phyloP scores from a whole-genome alignment of 106 monocot genomes.

The Triglochin maritima region DNA sequence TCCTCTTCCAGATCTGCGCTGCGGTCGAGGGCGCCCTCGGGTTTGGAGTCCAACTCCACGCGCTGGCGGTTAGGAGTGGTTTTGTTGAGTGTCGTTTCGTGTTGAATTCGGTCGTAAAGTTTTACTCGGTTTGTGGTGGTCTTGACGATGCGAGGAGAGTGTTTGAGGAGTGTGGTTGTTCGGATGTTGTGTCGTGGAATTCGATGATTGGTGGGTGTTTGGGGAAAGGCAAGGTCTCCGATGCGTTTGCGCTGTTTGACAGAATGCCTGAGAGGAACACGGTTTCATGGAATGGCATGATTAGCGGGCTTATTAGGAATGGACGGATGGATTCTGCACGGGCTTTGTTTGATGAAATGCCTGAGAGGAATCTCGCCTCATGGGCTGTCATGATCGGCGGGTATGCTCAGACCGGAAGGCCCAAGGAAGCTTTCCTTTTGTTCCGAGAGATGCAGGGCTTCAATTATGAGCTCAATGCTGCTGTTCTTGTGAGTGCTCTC shows the following conservation, averaged over 20 bases:
- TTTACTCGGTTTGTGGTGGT: slow-evolving; percentile 7
- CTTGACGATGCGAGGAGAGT: slow-evolving; percentile 1
- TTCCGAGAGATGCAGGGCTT: slow-evolving; percentile 20
- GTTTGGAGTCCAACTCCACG: slow-evolving; percentile 7
- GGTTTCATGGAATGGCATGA: slow-evolving; percentile 29
- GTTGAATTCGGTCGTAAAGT: slow-evolving; percentile 7
- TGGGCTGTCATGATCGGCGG: slow-evolving; percentile 19
- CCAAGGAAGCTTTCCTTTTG: slow-evolving; percentile 14
- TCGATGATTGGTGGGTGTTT: slow-evolving; percentile 8
- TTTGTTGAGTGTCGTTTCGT: slow-evolving; percentile 3
- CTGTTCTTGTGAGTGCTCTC: slow-evolving; percentile 13
- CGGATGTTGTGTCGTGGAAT: slow-evolving; percentile 19
- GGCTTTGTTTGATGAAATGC: slow-evolving; percentile 18
- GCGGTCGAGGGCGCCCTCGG: not conserved
- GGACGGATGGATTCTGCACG: slow-evolving; percentile 7
- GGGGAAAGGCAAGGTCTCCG: slow-evolving; percentile 2
- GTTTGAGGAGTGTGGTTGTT: not conserved
- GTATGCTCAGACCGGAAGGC: slow-evolving; percentile 8
- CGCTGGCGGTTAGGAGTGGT: slow-evolving; percentile 1
- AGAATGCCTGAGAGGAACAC: slow-evolving; percentile 20
- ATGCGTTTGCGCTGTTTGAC: slow-evolving; percentile 18
- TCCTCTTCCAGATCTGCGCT: slow-evolving; percentile 16
- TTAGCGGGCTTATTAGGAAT: slow-evolving; percentile 11
- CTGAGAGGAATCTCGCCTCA: slow-evolving; percentile 15
- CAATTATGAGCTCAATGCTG: not conserved